Conservation (phyloP, 1,139 yeast genomes). For the Oligophagozyma castellii region DNA sequence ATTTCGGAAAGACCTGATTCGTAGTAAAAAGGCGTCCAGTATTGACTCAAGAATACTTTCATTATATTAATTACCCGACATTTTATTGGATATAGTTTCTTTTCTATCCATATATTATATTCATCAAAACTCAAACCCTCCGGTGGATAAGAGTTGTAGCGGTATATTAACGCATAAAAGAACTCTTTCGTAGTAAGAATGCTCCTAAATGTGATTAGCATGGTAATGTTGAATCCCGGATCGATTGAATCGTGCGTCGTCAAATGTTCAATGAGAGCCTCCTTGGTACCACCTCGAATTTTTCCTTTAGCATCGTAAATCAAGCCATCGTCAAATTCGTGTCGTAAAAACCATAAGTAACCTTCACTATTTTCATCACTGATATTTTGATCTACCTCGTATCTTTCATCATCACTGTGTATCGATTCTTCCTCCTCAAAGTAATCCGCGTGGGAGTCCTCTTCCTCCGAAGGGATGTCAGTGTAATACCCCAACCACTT, state of each 20-base stretch:
- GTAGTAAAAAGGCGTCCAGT: slow-evolving; percentile 61
- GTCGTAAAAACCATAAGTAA: slow-evolving; percentile 70
- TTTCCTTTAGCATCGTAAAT: slow-evolving; percentile 60
- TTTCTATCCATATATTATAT: slow-evolving; percentile 65
- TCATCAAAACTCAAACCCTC: slow-evolving; percentile 80
- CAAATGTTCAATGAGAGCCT: slow-evolving; percentile 68
- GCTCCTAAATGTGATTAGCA: slow-evolving; percentile 64
- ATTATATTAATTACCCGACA: slow-evolving; percentile 56
- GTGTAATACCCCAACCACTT: slow-evolving; percentile 9
- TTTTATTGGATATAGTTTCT: slow-evolving; percentile 44
- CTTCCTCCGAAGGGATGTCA: slow-evolving; percentile 9
- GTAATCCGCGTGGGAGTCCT: too few species aligned
- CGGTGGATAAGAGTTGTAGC: slow-evolving; percentile 72
- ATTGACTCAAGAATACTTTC: slow-evolving; percentile 56
- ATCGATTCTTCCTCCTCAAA: slow-evolving; percentile 1
- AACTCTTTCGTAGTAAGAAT: slow-evolving; percentile 60
- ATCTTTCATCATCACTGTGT: slow-evolving; percentile 2
- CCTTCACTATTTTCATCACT: slow-evolving; percentile 2
- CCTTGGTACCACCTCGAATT: slow-evolving; percentile 76
- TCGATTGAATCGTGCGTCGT: slow-evolving; percentile 68
- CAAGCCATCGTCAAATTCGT: slow-evolving; percentile 63
- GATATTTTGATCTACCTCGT: slow-evolving; percentile 12
- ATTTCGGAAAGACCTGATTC: slow-evolving; percentile 36
- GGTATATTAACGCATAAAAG: slow-evolving; percentile 42
- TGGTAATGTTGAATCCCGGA: slow-evolving; percentile 53